Evolutionary conservation across 1,284 basidiomycete genomes (phyloP), one percentile per base, ranked within the genome.

Genomic region (Omphalotus olearius): DNA sequence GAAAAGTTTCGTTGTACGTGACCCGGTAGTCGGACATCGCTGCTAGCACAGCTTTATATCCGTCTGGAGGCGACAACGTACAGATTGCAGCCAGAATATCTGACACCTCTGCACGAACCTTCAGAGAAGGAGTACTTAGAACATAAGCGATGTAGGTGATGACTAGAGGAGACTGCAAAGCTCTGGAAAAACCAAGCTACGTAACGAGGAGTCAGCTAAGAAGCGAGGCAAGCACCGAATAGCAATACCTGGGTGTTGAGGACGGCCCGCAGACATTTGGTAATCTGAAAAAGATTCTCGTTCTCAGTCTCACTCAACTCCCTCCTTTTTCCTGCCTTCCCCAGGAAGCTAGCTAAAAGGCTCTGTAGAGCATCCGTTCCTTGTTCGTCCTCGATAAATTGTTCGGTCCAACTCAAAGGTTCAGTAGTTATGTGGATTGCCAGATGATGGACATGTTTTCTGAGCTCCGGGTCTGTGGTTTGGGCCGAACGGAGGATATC

Each of bases 81-180:
- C 90, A 92, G 43, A 95, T 80, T 0, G 87, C 93, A 0, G 91
- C 89, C 4, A 96, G 77, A 17, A 95, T 75, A 60, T 95, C 91
- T 1, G 87, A 83, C 0, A 81, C 75, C 16, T 91, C 74, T 0
- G 82, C 79, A 50, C 88, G 81, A 13, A 91, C 71, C 65, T 91
- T 93, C 55, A 79, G 72, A 4, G 86, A 83, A 0, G 82, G 75
- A 1, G 75, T 73, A 56, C 87, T 79, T 18, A 95, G 73, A 0
- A 83, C 78, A 60, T 89, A 88, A 6, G 84, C 75, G 53, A 95
- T 82, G 57, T 88, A 82, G 1, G 81, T 85, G 56, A 95, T 78
- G 43, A 92, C 71, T 0, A 73, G 80, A 0, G 85, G 77, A 11
- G 82, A 83, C 7, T 75, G 67, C 14, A 94, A 68, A 7, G 91